phyloP scores from a whole-genome alignment of 331 rosid genomes.

The Cucumis variabilis region DNA sequence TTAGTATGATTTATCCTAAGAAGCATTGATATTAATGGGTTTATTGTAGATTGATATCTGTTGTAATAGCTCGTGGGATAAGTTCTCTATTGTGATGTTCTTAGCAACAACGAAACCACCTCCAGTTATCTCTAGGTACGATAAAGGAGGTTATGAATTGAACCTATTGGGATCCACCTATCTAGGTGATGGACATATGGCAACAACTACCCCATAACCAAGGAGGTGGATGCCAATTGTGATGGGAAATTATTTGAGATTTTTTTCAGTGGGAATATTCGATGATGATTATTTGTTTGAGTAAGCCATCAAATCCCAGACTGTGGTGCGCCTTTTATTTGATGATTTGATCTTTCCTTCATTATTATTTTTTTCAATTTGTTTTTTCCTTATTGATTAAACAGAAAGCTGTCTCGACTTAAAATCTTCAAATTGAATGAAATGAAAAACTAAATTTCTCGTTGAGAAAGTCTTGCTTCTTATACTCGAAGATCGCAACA shows the following conservation, averaged over 20 bases:
- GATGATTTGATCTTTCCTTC: too few species aligned
- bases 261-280: neutral
- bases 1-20: neutral
- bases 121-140: neutral
- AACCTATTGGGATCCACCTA: too few species aligned
- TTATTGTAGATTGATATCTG: neutral
- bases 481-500: neutral
- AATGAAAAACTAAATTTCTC: neutral
- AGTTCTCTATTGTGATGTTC: neutral
- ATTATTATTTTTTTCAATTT: neutral
- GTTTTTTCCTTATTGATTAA: neutral
- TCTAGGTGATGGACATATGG: too few species aligned
- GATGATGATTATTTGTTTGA: neutral
- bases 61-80: neutral
- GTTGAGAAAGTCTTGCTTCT: neutral
- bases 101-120: slow-evolving; percentile 8
- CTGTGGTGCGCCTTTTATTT: too few species aligned
- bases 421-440: neutral
- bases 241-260: neutral
- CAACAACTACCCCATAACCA: neutral
- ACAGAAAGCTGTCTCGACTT: too few species aligned
- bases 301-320: neutral
- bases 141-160: too few species aligned
- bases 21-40: neutral
- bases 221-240: neutral